A percentile compares a stretch with the other conserved stretches of the same genome.
Evolutionary conservation across 2,329 filamentous ascomycete genomes (phyloP).

Genomic region (Trichoderma breve): DNA sequence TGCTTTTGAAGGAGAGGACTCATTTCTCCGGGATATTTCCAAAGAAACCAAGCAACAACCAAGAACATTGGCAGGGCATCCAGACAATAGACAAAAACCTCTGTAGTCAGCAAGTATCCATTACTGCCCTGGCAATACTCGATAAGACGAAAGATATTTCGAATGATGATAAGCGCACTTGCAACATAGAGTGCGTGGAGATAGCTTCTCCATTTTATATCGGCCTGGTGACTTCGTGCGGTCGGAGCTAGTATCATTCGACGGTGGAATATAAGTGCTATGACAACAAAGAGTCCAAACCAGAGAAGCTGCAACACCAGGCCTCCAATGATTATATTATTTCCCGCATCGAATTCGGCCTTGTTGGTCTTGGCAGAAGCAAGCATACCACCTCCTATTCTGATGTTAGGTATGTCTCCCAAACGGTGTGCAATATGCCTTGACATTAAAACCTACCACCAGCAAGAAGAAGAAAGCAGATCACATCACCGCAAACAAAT

Average conservation of each 20-base stretch:
- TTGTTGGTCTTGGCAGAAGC: not conserved
- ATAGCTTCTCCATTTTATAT: not conserved
- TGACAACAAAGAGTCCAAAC: not conserved
- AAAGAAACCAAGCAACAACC: not conserved
- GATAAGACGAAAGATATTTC: not conserved
- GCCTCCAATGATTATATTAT: not conserved
- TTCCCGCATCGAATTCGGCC: not conserved
- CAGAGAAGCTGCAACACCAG: not conserved
- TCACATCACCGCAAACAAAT: not conserved
- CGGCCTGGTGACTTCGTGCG: not conserved
- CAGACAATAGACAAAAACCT: not conserved
- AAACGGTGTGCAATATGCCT: not conserved
- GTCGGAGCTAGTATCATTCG: not conserved
- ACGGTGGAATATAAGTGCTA: not conserved
- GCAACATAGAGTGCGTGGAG: not conserved
- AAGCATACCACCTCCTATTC: not conserved
- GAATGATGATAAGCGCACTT: not conserved
- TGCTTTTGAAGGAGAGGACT: not conserved
- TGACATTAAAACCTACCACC: not conserved
- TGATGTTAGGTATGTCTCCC: not conserved
- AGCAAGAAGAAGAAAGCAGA: not conserved
- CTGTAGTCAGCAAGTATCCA: not conserved
- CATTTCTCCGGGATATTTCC: not conserved
- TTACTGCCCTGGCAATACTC: not conserved
- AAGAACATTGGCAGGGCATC: not conserved